Percentiles rank a stretch among this genome's conserved stretches.
Conservation (phyloP, 306 rosid species). For the Lathyrus tuberosus region DNA sequence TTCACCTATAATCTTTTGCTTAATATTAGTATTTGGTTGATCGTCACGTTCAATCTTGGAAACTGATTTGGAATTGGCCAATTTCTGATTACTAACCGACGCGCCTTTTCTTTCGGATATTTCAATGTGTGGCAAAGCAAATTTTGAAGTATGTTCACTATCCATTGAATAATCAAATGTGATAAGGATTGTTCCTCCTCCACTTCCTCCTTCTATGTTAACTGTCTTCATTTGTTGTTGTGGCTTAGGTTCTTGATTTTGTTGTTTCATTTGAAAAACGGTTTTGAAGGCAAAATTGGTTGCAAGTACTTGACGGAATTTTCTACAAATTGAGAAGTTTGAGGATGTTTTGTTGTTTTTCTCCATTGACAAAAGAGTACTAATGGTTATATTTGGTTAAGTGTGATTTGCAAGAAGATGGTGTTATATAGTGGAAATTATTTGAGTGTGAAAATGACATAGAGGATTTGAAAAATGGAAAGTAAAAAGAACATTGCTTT, state of each 20-base stretch:
- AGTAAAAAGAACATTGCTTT: slow-evolving; percentile 1
- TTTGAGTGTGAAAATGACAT: not conserved
- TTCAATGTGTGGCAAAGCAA: slow-evolving; percentile 25
- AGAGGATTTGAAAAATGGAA: not conserved
- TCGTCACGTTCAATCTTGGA: not conserved
- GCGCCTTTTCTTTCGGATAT: slow-evolving; percentile 7
- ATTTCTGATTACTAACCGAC: not conserved
- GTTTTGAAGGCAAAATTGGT: slow-evolving; percentile 37
- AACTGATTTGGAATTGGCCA: not conserved
- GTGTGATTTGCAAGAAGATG: slow-evolving; percentile 15
- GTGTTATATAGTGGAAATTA: slow-evolving; percentile 41
- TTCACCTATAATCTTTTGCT: not conserved
- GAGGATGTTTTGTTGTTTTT: slow-evolving; percentile 36
- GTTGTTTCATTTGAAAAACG: slow-evolving; percentile 31
- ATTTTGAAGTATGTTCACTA: slow-evolving; percentile 9
- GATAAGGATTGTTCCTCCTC: slow-evolving; percentile 44
- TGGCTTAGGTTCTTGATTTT: slow-evolving; percentile 25
- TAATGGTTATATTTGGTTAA: slow-evolving; percentile 19
- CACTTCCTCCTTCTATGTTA: not conserved
- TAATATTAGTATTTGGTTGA: not conserved
- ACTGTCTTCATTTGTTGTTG: slow-evolving; percentile 21
- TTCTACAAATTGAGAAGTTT: slow-evolving; percentile 48
- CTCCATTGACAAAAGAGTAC: slow-evolving; percentile 40
- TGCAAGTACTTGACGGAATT: slow-evolving; percentile 48
- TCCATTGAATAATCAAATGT: slow-evolving; percentile 37